These are phyloP conservation scores for Sorghum bicolor DNA, from an alignment of 176 grass and related monocot species.

Conservation along the genomic window DNA sequence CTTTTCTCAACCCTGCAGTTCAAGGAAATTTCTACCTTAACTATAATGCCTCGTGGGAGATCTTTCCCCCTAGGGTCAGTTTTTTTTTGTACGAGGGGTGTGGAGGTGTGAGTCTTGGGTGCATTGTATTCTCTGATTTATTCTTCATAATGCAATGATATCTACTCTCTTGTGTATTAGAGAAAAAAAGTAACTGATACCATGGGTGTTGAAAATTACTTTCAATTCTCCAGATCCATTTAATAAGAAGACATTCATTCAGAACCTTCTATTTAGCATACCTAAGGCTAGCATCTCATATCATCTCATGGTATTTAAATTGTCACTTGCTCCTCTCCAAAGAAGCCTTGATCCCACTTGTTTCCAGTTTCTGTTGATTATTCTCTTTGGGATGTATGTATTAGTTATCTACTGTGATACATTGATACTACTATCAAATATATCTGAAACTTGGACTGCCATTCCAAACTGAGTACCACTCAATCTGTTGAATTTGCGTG, in stretches of 20 bases:
- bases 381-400: not conserved
- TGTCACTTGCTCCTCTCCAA: not conserved
- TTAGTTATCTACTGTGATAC: conserved; percentile 4
- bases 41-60: too few relatives aligned
- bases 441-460: not conserved
- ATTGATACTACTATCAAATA: not conserved
- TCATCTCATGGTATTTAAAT: not conserved
- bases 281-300: not conserved
- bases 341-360: not conserved
- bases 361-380: not conserved
- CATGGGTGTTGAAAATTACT: not conserved
- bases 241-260: not conserved
- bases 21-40: too few relatives aligned
- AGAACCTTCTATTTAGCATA: not conserved
- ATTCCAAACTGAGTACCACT: not conserved
- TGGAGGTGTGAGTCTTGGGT: too few relatives aligned
- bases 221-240: not conserved
- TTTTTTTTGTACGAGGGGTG: too few relatives aligned
- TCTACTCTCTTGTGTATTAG: too few relatives aligned
- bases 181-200: not conserved
- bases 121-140: too few relatives aligned
- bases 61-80: too few relatives aligned
- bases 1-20: too few relatives aligned
- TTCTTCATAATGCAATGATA: too few relatives aligned
- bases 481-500: not conserved